Evolutionary conservation across 768 basidiomycete species (phyloP).

Genomic region (Filobasidium floriforme): DNA sequence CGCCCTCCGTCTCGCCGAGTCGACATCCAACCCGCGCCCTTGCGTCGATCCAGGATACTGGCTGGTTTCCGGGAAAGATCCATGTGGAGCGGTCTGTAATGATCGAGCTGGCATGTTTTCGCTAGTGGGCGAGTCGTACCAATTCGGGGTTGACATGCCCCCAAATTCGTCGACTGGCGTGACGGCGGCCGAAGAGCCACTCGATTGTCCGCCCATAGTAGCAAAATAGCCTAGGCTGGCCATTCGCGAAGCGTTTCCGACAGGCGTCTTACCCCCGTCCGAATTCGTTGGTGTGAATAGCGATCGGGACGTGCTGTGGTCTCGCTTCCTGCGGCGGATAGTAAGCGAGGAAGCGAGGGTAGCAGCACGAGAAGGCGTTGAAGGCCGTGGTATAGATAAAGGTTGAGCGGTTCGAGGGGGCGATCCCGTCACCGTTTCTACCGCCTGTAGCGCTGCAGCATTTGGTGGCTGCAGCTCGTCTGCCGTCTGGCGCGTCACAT

Average conservation of each 20-base stretch:
- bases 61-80: too few relatives aligned
- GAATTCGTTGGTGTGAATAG: not conserved
- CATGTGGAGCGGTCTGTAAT: not conserved
- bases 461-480: not conserved
- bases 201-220: not conserved
- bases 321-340: not conserved
- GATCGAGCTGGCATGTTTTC: not conserved
- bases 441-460: not conserved
- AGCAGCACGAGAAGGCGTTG: constrained; percentile 2
- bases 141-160: not conserved
- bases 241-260: not conserved
- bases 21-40: not conserved
- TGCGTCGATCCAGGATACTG: too few relatives aligned
- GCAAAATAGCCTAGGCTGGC: not conserved
- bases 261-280: not conserved
- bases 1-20: not conserved
- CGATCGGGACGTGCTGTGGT: not conserved
- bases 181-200: not conserved
- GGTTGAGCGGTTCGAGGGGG: not conserved
- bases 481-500: not conserved
- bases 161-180: constrained; percentile 6
- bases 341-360: constrained; percentile 3
- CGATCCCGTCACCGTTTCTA: not conserved
- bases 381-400: not conserved
- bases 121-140: not conserved